These are phyloP conservation scores for Salix udensis DNA, from an alignment of 345 rosid species.

Conservation along the genomic window DNA sequence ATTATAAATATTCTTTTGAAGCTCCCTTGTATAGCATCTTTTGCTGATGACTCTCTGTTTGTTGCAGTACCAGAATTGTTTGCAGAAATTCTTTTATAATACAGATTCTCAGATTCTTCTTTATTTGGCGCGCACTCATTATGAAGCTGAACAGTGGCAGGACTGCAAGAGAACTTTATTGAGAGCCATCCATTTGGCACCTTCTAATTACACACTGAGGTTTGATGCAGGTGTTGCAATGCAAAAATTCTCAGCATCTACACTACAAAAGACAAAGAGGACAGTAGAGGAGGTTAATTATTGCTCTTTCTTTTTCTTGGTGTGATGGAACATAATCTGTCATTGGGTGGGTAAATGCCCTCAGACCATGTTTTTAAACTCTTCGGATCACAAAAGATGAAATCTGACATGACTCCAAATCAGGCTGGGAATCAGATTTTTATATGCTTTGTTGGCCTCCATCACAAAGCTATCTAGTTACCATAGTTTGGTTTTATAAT, in stretches of 20 bases:
- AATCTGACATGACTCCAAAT: not conserved
- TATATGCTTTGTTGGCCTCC: not conserved
- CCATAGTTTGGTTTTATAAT: constrained; percentile 14
- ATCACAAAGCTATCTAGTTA: not conserved
- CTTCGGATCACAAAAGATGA: not conserved
- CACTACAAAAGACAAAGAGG: constrained; percentile 84
- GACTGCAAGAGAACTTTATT: constrained; percentile 93
- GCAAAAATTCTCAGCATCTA: constrained; percentile 97
- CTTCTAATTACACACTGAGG: constrained; percentile 86
- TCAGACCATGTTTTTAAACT: too few species aligned
- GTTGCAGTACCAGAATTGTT: constrained; percentile 93
- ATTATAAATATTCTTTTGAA: not conserved
- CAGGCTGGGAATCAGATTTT: constrained; percentile 1
- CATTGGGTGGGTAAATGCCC: too few species aligned
- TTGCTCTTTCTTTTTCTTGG: not conserved
- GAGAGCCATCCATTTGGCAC: constrained; percentile 91
- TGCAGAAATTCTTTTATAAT: constrained; percentile 82
- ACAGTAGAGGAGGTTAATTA: constrained; percentile 77
- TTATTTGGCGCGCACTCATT: constrained; percentile 89
- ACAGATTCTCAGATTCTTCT: constrained; percentile 93
- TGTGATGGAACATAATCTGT: too few species aligned
- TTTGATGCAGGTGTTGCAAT: constrained; percentile 97
- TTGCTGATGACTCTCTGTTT: constrained; percentile 12
- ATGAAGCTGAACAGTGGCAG: constrained; percentile 99
- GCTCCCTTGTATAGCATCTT: constrained; percentile 2